Evolutionary conservation across 257 asterid species (phyloP), one percentile per base, ranked within the genome.

Genomic region (Solanum tacnaense): DNA sequence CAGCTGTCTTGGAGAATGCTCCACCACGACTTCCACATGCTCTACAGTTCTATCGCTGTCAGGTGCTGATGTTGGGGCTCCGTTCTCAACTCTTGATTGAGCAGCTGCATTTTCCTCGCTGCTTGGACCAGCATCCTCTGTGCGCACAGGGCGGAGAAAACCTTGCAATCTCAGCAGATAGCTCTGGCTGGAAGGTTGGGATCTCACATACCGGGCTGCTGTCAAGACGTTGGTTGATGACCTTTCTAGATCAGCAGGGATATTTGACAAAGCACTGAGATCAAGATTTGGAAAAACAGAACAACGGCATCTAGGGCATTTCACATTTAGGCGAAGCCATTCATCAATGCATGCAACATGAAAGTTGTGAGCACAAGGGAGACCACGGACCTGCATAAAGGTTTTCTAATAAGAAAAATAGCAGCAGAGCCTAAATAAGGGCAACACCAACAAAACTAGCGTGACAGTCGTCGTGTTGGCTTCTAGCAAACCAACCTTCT

Each of bases 241-340:
- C 68, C 96, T 87, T 88, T 93, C 98, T 10, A 94, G 73, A 82
- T 95, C 98, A 18, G 96, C 89, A 27, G 89, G 98, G 86, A 97
- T 93, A 86, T 91, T 93, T 15, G 98, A 94, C 62, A 96, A 76
- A n/a, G 99, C 99, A 65, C 99, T 94, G 34, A 97, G 93, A 89
- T 97, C 99, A 27, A 97, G 98, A 91, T 97, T 96, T 36, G 99
- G 99, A 88, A 97, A 97, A 27, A 97, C 98, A 4, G 98, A 97
- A 83, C 99, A 94, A 23, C 99, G 98, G 87, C 99, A 97, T 88
- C 99, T 93, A 3, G 99, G 99, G 91, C 99, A 97, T 90, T 97
- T 96, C 84, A 94, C 98, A 49, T 96, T 96, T 65, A 97, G 89
- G 67, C 99, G 92, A 36, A 97, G 99, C 99, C 99, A 96, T 92